Conservation (phyloP, 1,284 basidiomycete genomes). For the Trametes pubescens region DNA sequence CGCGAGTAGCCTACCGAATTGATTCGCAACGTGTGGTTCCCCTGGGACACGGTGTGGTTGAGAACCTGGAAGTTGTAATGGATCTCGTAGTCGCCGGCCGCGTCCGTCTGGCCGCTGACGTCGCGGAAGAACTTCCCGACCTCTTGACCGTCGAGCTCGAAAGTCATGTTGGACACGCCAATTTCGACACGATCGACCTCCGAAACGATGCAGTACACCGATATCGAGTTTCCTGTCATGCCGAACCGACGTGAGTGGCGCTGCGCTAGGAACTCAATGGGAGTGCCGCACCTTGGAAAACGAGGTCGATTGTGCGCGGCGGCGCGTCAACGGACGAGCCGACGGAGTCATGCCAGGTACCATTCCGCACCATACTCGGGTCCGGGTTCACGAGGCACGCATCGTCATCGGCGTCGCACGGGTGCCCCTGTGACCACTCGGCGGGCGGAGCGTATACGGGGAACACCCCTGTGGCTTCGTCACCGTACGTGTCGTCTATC, state of each 20-base stretch:
- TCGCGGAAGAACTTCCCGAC: slow-evolving; percentile 23
- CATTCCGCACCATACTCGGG: slow-evolving; percentile 17
- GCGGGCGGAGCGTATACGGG: slow-evolving; percentile 23
- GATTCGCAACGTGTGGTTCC: slow-evolving; percentile 28
- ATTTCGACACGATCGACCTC: slow-evolving; percentile 21
- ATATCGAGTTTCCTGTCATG: slow-evolving; percentile 23
- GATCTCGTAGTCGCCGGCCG: slow-evolving; percentile 9
- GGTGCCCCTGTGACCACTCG: slow-evolving; percentile 22
- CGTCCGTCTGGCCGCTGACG: slow-evolving; percentile 16
- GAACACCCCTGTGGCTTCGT: slow-evolving; percentile 23
- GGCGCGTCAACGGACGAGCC: slow-evolving; percentile 18
- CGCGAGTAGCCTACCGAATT: slow-evolving; percentile 24
- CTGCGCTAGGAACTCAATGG: too few species aligned
- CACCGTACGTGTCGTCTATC: slow-evolving; percentile 32
- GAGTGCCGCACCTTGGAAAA: slow-evolving; percentile 26
- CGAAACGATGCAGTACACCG: slow-evolving; percentile 26
- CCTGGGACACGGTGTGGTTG: slow-evolving; percentile 18
- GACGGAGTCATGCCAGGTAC: slow-evolving; percentile 29
- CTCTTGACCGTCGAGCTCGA: slow-evolving; percentile 23
- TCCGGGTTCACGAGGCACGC: slow-evolving; percentile 22
- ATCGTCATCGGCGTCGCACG: slow-evolving; percentile 15
- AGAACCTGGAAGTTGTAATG: slow-evolving; percentile 27
- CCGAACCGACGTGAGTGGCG: background rate
- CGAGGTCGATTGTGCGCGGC: slow-evolving; percentile 28
- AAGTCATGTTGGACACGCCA: slow-evolving; percentile 26